These are phyloP conservation scores for Ceratobasidium sp. DNA, from an alignment of 1,284 basidiomycete species.

Conservation along the genomic window DNA sequence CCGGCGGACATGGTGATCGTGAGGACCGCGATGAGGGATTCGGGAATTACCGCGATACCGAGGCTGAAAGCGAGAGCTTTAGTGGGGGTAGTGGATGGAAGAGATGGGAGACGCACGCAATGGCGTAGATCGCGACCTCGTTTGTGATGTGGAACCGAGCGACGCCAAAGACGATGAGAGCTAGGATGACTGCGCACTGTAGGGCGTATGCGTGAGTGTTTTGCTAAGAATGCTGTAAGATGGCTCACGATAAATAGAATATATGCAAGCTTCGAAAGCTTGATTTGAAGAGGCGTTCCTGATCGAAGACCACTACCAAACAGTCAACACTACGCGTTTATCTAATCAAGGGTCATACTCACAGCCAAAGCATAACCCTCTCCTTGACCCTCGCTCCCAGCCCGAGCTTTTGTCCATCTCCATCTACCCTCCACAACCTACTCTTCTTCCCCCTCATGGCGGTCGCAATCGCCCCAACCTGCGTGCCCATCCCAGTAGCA, in stretches of 20 bases:
- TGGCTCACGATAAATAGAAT: conserved; percentile 61
- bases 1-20: conserved; percentile 61
- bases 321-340: conserved; percentile 48
- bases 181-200: conserved; percentile 62
- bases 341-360: neutral
- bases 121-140: conserved; percentile 62
- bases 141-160: conserved; percentile 61
- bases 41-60: conserved; percentile 45
- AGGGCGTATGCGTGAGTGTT: conserved; percentile 6
- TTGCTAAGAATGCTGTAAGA: neutral
- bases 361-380: conserved; percentile 30
- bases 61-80: conserved; percentile 15
- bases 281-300: conserved; percentile 46
- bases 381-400: conserved; percentile 4
- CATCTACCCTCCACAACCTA: neutral
- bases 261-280: conserved; percentile 65
- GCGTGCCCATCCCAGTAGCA: conserved; percentile 47
- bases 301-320: conserved; percentile 35
- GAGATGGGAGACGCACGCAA: conserved; percentile 3
- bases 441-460: conserved; percentile 42
- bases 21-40: conserved; percentile 57
- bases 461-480: conserved; percentile 40
- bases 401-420: conserved; percentile 24
- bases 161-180: conserved; percentile 68
- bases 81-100: neutral